Percentiles rank a stretch among this genome's conserved stretches.
These are phyloP conservation scores for Ogataea pignaliae DNA, from an alignment of 805 yeast species.

Conservation along the genomic window DNA sequence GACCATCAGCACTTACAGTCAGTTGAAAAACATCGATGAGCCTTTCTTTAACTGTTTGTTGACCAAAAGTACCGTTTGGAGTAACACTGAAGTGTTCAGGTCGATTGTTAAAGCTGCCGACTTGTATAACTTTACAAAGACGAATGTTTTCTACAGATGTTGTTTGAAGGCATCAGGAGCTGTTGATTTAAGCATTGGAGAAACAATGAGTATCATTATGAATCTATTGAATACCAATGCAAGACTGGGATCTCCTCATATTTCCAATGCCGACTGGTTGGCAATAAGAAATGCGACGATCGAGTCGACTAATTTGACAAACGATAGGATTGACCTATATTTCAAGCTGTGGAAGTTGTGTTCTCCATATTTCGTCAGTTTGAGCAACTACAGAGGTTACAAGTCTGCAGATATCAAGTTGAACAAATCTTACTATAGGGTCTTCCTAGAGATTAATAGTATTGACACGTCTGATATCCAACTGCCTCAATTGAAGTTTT, in stretches of 20 bases:
- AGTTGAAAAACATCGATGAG: constrained; percentile 61
- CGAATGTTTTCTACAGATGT: constrained; percentile 71
- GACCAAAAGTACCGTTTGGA: constrained; percentile 62
- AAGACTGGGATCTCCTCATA: constrained; percentile 45
- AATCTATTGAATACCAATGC: constrained; percentile 39
- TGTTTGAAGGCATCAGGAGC: constrained; percentile 67
- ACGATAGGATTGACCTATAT: constrained; percentile 48
- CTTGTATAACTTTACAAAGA: constrained; percentile 52
- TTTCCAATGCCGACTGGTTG: constrained; percentile 83
- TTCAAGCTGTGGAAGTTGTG: constrained; percentile 48
- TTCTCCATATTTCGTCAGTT: constrained; percentile 40
- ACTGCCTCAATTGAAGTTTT: constrained; percentile 35
- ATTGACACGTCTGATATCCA: constrained; percentile 33
- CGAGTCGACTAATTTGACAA: constrained; percentile 30
- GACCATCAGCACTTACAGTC: constrained; percentile 51
- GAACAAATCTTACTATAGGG: constrained; percentile 33
- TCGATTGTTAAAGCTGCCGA: constrained; percentile 59
- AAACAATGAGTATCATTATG: constrained; percentile 38
- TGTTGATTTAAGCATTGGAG: constrained; percentile 45
- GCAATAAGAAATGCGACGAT: constrained; percentile 78
- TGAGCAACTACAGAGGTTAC: constrained; percentile 39
- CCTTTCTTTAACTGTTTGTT: constrained; percentile 78
- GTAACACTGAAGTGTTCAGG: constrained; percentile 56
- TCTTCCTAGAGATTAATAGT: constrained; percentile 29
- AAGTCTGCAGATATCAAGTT: constrained; percentile 38